Base-by-base conservation (phyloP, 2,329 filamentous ascomycete species). In the Chaetomium strumarium region DNA sequence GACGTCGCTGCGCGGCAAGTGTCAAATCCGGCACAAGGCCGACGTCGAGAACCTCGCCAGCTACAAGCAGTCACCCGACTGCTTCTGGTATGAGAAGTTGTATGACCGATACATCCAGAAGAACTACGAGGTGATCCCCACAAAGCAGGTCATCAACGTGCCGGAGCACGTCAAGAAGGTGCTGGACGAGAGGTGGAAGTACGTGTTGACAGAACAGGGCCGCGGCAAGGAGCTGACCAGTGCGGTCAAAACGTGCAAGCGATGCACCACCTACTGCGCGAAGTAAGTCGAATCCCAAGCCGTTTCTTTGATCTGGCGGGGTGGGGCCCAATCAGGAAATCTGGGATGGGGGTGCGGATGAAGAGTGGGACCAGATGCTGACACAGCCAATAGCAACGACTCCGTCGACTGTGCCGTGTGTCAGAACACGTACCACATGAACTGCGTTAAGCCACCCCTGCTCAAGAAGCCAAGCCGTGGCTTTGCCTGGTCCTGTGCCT, bases 41-140 rank as follows among this genome's bases (percentile, higher is more conserved):
- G 90, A 97, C 68, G 92, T 97, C 56, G 72, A 81, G 34, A 85
- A 88, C 65, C 73, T 96, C 60, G 88, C 95, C 52, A 81, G 85
- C 48, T 96, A 91, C 68, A 88, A 91, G 67, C 92, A 88, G 68
- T 81, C 77, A 24, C 86, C 86, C 62, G 89, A 99, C 70, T 84
- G 80, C 61, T 99, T 99, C 69, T 99, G 91, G 88, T 99, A 89
- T 68, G 92, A 96, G 65, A 95, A 96, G 67, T 82, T 97, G 63
- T 97, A 95, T 70, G 93, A 99, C 72, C 88, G 93, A 54, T 99
- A 97, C 73, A 97, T 99, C 59, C 90, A 96, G 67, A 91, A 95
- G 58, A 91, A 92, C 70, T 97, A 97, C 77, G 93, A 99, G 64
- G 88, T 96, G 50, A 92, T 99, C 56, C 92, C 93, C 1, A 95